A percentile compares a stretch with the other conserved stretches of the same genome.
Evolutionary conservation across 805 yeast genomes (phyloP).

Genomic region (Pichia cephalocereana): DNA sequence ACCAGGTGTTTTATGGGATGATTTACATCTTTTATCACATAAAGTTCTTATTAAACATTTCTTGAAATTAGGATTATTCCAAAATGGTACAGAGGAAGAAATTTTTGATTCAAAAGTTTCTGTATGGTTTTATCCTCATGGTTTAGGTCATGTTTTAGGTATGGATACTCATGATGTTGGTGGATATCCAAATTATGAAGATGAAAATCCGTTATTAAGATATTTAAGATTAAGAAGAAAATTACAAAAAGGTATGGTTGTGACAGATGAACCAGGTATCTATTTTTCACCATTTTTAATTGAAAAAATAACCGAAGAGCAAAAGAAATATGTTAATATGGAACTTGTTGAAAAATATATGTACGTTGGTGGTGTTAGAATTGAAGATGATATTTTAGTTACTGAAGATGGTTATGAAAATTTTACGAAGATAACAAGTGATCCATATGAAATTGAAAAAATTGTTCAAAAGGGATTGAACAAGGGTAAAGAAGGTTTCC

Average conservation of each 20-base stretch:
- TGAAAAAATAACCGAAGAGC: constrained; percentile 31
- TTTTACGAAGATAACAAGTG: constrained; percentile 74
- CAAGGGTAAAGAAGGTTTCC: constrained; percentile 58
- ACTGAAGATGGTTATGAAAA: constrained; percentile 73
- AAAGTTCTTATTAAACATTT: constrained; percentile 64
- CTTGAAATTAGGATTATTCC: constrained; percentile 67
- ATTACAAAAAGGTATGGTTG: constrained; percentile 67
- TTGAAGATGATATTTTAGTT: constrained; percentile 85
- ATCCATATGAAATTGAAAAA: constrained; percentile 70
- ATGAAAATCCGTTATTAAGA: constrained; percentile 64
- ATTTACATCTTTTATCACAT: constrained; percentile 74
- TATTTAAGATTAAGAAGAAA: constrained; percentile 76
- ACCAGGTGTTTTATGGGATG: constrained; percentile 85
- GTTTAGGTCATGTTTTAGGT: constrained; percentile 88
- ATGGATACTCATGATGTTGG: constrained; percentile 96
- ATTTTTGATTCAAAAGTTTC: constrained; percentile 63
- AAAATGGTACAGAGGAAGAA: constrained; percentile 45
- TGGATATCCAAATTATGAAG: constrained; percentile 79
- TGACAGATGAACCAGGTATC: constrained; percentile 93
- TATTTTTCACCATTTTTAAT: constrained; percentile 82
- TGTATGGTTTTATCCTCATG: constrained; percentile 87
- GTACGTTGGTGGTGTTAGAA: constrained; percentile 94
- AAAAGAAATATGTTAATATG: constrained; percentile 49
- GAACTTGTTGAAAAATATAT: constrained; percentile 67
- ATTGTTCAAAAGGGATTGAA: constrained; percentile 59